phyloP scores from a whole-genome alignment of 2,329 filamentous ascomycete species.

The Pseudogymnoascus sp. region DNA sequence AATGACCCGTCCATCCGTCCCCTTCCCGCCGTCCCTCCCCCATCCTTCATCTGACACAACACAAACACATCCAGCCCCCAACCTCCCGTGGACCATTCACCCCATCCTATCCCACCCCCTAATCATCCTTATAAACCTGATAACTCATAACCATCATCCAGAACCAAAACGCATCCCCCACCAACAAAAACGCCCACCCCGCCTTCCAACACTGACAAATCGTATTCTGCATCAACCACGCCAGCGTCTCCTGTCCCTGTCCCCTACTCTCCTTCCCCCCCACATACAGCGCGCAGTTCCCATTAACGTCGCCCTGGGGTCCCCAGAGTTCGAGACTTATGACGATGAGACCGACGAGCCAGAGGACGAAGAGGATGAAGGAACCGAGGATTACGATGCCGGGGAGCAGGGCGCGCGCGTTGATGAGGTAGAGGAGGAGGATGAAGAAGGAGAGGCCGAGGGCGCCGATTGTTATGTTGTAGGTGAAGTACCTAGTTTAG shows the following conservation, averaged over 20 bases:
- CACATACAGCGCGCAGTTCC: slow-evolving; percentile 51
- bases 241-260: slow-evolving; percentile 46
- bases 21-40: too few relatives aligned
- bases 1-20: background rate
- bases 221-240: slow-evolving; percentile 54
- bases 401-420: slow-evolving; percentile 50
- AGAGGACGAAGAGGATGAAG: slow-evolving; percentile 60
- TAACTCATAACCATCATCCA: slow-evolving; percentile 64
- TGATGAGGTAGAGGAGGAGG: slow-evolving; percentile 55
- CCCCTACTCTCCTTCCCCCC: slow-evolving; percentile 44
- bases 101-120: background rate
- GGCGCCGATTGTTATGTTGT: slow-evolving; percentile 50
- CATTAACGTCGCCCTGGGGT: slow-evolving; percentile 48
- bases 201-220: slow-evolving; percentile 61
- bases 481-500: slow-evolving; percentile 54
- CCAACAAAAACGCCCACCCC: slow-evolving; percentile 54
- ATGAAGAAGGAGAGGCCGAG: slow-evolving; percentile 61
- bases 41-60: too few relatives aligned
- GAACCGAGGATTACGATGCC: slow-evolving; percentile 59
- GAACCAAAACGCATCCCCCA: slow-evolving; percentile 52
- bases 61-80: too few relatives aligned
- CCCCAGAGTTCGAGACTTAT: slow-evolving; percentile 57
- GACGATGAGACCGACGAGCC: slow-evolving; percentile 57
- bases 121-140: slow-evolving; percentile 42
- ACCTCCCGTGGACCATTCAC: background rate